These are phyloP conservation scores for Cladosporium sp. DNA, from an alignment of 2,329 filamentous ascomycete genomes.

Conservation along the genomic window DNA sequence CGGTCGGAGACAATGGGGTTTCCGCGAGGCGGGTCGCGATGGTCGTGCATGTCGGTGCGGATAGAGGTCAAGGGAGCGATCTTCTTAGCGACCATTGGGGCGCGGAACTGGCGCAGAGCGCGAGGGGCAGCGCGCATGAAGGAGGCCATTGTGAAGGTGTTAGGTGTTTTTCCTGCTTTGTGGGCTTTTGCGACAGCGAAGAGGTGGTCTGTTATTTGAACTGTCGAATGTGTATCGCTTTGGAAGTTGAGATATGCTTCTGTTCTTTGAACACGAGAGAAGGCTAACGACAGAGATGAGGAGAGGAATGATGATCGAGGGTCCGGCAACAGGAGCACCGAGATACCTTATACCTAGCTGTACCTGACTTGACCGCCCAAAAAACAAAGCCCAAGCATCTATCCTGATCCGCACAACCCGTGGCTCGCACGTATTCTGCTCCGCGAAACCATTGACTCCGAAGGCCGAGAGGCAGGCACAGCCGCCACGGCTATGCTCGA, in stretches of 20 bases:
- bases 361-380: neutral
- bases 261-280: neutral
- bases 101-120: constrained; percentile 13
- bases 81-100: constrained; percentile 11
- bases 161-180: neutral
- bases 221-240: neutral
- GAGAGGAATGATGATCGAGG: neutral
- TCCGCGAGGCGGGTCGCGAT: constrained; percentile 25
- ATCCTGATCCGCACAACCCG: neutral
- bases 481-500: constrained; percentile 2
- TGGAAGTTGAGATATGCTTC: neutral
- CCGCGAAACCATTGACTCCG: neutral
- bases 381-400: constrained; percentile 2
- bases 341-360: neutral
- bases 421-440: neutral
- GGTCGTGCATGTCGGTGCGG: constrained; percentile 20
- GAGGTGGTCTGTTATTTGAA: neutral
- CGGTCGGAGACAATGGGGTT: constrained; percentile 26
- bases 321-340: neutral
- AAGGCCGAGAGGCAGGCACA: constrained; percentile 1
- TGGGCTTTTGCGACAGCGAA: neutral
- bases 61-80: constrained; percentile 16
- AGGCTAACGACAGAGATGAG: neutral
- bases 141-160: constrained; percentile 14
- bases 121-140: constrained; percentile 18